Evolutionary conservation across 495 filamentous ascomycete genomes (phyloP), one percentile per base, ranked within the genome.

Genomic region (Annulohypoxylon bovei): DNA sequence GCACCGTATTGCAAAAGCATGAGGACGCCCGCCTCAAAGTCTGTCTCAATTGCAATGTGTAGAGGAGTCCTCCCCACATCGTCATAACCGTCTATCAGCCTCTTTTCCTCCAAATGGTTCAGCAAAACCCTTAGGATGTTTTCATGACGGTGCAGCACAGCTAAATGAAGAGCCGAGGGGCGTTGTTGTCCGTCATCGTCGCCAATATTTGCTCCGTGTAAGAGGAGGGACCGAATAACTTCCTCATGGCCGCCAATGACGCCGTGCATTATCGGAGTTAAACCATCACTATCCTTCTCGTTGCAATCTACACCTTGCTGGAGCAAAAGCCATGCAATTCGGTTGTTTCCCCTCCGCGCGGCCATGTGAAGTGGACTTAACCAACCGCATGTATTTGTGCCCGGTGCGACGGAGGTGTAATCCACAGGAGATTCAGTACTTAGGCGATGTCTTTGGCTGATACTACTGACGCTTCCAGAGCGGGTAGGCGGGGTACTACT

Each of bases 321-420:
- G 18, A 78, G 22, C 5, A 78, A 54, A 7, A 68, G 22, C 0
- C 55, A 63, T 1, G 71, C 63, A 8, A 78, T 75, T 0, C 42
- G 2, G 42, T 67, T 55, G 60, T 73, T 49, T 20, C 76, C 76
- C 22, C 66, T 75, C 12, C 46, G 60, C 8, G 74, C 74, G 0
- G 76, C 76, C n/a, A 75, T 68, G 53, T 78, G 76, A 5, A 78
- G 64, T 3, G 74, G 25, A 16, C 63, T 52, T 0, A 60, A 62
- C 70, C 39, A 42, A 16, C 39, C 39, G 25, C 39, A 16, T 37
- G 25, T 11, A n/a, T 5, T 32, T 16, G 20, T 49, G 4, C 20
- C 20, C 20, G 44, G 14, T 18, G 23, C 6, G 8, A 18, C 6
- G 20, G 44, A 25, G 4, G 44, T 25, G 20, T 49, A 49, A 18